A percentile compares a stretch with the other conserved stretches of the same genome.
These are phyloP conservation scores for Fusarium ambrosium DNA, from an alignment of 2,329 filamentous ascomycete species.

Conservation along the genomic window DNA sequence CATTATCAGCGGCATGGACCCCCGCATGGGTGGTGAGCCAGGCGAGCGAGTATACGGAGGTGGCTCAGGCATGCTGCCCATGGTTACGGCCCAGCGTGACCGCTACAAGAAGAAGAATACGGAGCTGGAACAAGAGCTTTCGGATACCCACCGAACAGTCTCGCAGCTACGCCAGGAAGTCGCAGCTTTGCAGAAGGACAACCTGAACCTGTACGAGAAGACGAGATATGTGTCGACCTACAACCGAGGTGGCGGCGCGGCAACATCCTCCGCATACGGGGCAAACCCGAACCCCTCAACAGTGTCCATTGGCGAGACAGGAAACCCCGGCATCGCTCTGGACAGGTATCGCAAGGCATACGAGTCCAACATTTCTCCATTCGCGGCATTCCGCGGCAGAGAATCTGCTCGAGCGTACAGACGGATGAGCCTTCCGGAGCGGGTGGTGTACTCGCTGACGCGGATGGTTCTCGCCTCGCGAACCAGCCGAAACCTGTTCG, in stretches of 20 bases:
- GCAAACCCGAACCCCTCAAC: slow-evolving; percentile 83
- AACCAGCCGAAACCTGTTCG: slow-evolving; percentile 93
- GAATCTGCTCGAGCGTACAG: slow-evolving; percentile 93
- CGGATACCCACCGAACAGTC: slow-evolving; percentile 84
- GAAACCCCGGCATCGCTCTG: slow-evolving; percentile 74
- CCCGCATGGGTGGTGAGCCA: slow-evolving; percentile 62
- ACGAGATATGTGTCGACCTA: slow-evolving; percentile 96
- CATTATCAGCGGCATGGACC: slow-evolving; percentile 97
- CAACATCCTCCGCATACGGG: slow-evolving; percentile 74
- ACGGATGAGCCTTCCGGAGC: slow-evolving; percentile 91
- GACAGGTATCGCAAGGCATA: slow-evolving; percentile 94
- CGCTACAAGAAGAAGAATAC: slow-evolving; percentile 97
- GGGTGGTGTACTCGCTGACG: slow-evolving; percentile 90
- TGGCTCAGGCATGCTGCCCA: slow-evolving; percentile 91
- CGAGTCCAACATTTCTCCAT: slow-evolving; percentile 94
- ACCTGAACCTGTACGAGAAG: slow-evolving; percentile 96
- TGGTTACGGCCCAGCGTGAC: slow-evolving; percentile 98
- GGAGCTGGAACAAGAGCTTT: slow-evolving; percentile 90
- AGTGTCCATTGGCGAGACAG: slow-evolving; percentile 69
- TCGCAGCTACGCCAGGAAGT: slow-evolving; percentile 92
- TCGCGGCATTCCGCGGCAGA: slow-evolving; percentile 93
- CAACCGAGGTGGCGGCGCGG: slow-evolving; percentile 75
- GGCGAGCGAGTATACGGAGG: slow-evolving; percentile 75
- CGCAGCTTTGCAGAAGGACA: slow-evolving; percentile 93
- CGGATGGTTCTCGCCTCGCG: slow-evolving; percentile 91